Evolutionary conservation across 2,329 filamentous ascomycete species (phyloP).

Genomic region (Scortechinia acanthostroma): DNA sequence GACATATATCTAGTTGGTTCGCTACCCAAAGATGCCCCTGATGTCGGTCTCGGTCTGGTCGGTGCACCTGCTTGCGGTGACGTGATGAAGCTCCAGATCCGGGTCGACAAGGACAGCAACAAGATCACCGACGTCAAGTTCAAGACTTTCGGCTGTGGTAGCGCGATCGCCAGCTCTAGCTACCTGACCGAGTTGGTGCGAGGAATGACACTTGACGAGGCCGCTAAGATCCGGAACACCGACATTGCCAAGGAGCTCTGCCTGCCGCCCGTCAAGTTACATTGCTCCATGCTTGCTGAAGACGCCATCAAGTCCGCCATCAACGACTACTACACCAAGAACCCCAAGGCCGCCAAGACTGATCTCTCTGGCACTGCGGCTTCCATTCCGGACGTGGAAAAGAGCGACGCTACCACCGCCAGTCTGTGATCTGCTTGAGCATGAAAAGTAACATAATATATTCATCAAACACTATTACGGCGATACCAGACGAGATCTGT

Average conservation of each 20-base stretch:
- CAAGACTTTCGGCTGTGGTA: slow-evolving; percentile 95
- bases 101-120: slow-evolving; percentile 79
- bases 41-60: slow-evolving; percentile 87
- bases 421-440: too few species aligned
- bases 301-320: slow-evolving; percentile 89
- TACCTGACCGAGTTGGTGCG: slow-evolving; percentile 92
- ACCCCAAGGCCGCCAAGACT: slow-evolving; percentile 54
- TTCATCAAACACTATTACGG: too few species aligned
- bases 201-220: slow-evolving; percentile 94
- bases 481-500: too few species aligned
- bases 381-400: slow-evolving; percentile 38
- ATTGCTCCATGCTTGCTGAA: slow-evolving; percentile 87
- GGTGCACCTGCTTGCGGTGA: slow-evolving; percentile 83
- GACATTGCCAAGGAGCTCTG: slow-evolving; percentile 97
- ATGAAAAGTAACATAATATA: neutral
- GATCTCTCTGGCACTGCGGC: slow-evolving; percentile 57
- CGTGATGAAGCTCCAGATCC: slow-evolving; percentile 86
- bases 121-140: slow-evolving; percentile 93
- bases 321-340: slow-evolving; percentile 83
- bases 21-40: slow-evolving; percentile 65
- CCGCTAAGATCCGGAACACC: slow-evolving; percentile 86
- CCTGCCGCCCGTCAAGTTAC: slow-evolving; percentile 79
- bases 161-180: slow-evolving; percentile 86
- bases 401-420: slow-evolving; percentile 16
- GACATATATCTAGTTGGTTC: too few species aligned